Conservation (phyloP, 2,329 filamentous ascomycete genomes). For the Akanthomyces muscarius region DNA sequence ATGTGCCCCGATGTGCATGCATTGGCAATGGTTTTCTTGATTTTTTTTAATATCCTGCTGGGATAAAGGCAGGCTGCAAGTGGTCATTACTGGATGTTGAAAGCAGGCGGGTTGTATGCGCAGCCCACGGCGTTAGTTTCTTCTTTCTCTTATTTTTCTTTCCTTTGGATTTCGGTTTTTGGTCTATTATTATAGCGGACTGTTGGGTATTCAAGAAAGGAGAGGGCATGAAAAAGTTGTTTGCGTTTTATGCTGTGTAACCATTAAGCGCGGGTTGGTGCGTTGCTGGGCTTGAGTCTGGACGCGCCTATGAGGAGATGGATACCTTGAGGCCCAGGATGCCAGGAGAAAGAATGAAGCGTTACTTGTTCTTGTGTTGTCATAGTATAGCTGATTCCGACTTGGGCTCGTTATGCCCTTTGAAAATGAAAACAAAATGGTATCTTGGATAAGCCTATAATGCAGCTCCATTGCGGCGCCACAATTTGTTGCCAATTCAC, state of each 20-base stretch:
- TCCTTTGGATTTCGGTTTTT: neutral
- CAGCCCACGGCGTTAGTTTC: neutral
- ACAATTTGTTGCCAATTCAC: too few relatives aligned
- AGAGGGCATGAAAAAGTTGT: slow-evolving; percentile 1
- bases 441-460: too few relatives aligned
- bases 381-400: neutral
- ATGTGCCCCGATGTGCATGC: slow-evolving; percentile 1
- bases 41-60: neutral
- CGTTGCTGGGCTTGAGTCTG: neutral
- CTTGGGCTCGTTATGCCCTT: too few relatives aligned
- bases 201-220: neutral
- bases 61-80: neutral
- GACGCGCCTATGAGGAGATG: neutral
- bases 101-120: neutral
- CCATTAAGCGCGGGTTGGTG: neutral
- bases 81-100: neutral
- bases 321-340: neutral
- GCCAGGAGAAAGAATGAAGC: neutral
- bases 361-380: neutral
- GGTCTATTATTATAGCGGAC: neutral
- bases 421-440: too few relatives aligned
- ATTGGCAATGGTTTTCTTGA: neutral
- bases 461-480: too few relatives aligned
- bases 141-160: neutral
- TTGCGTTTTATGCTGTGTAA: slow-evolving; percentile 7